Conservation (phyloP, 2,329 filamentous ascomycete genomes). For the Ophiostoma sp. region DNA sequence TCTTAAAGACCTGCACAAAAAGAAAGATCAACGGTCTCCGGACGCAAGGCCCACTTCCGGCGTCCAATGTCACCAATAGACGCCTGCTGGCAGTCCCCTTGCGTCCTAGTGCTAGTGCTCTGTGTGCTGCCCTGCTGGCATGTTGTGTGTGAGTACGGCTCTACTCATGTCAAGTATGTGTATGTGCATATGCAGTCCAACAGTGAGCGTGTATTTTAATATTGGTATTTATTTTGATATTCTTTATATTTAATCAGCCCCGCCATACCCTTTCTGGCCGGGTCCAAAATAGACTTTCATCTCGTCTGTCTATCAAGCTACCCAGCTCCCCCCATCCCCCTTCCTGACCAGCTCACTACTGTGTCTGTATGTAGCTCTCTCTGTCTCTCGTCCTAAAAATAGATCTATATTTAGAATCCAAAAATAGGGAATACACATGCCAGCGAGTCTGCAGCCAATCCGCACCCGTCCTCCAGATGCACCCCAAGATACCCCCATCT, state of each 20-base stretch:
- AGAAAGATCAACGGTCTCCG: background rate
- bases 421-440: slow-evolving; percentile 7
- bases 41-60: slow-evolving; percentile 3
- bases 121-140: background rate
- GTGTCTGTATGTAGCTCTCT: background rate
- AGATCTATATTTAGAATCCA: slow-evolving; percentile 13
- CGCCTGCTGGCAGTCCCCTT: background rate
- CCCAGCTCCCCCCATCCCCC: background rate
- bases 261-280: background rate
- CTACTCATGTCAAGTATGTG: background rate
- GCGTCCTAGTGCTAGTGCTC: background rate
- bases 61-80: slow-evolving; percentile 10
- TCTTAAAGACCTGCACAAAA: too few species aligned
- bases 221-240: background rate
- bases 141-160: background rate
- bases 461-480: slow-evolving; percentile 18
- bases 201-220: background rate
- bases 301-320: background rate
- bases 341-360: background rate
- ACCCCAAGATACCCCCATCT: slow-evolving; percentile 14
- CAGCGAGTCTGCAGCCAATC: slow-evolving; percentile 20
- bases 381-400: slow-evolving; percentile 4
- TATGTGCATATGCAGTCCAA: slow-evolving; percentile 8
- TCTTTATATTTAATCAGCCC: background rate
- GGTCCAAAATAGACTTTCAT: slow-evolving; percentile 10